Evolutionary conservation across 2,329 filamentous ascomycete species (phyloP), one percentile per base, ranked within the genome.

Genomic region (Cladorrhinum sp.): DNA sequence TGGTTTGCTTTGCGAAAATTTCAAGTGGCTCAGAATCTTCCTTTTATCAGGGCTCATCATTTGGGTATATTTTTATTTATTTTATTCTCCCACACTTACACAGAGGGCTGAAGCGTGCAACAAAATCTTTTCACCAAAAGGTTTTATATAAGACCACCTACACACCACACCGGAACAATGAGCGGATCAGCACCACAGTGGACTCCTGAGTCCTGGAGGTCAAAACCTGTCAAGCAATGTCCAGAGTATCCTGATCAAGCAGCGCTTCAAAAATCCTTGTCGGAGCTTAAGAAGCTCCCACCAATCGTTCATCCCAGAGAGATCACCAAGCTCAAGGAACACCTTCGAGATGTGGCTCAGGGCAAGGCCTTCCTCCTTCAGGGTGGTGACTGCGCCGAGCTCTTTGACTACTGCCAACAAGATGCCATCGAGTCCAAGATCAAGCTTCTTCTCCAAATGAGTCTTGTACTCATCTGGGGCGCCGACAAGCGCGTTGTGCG

Each of bases 391-490:
- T 99, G 95, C 72, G 95, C 95, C 16, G 95, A 99, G 78, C 84
- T 98, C 9, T 99, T 99, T 71, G 92, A 95, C 75, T 99, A 99
- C 80, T 99, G 95, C 76, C 88, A 90, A 69, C 89, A 92, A 73
- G 84, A 85, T 13, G 89, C 90, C 66, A 97, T 99, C 68, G 92
- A 98, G 77, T 89, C 91, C 64, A 99, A 98, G 81, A 92, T 98
- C 75, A 98, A 98, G 78, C 85, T 99, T 24, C 83, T 99, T 27
- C 80, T 99, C 62, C 95, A 99, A 78, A 98, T 99, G 93, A 96
- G 91, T 66, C 79, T 99, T 68, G 91, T 99, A 1, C 81, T 99
- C 62, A 93, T 98, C 73, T 97, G 93, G 89, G 95, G 91, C 67
- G 82, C 82, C 61, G 81, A 83, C 76, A 87, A 86, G 77, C 90